Evolutionary conservation across 1,284 basidiomycete species (phyloP), one percentile per base, ranked within the genome.

Genomic region (Trichosporon sp.): DNA sequence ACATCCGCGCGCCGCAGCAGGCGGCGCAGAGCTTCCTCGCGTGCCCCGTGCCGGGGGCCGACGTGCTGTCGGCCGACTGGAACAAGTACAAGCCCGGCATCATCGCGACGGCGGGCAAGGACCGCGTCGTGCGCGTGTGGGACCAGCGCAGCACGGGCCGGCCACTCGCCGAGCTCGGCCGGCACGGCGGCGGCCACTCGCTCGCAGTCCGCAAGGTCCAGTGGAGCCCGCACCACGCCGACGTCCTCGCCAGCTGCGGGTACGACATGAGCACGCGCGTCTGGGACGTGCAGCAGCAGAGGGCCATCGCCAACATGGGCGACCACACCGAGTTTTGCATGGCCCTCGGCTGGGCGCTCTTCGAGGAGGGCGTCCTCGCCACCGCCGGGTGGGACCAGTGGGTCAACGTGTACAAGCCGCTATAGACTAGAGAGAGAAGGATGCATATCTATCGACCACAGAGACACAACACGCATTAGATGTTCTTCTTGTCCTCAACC

Each of bases 251-350:
- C 5, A 73, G 72, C 21, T 72, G 73, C 31, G 76, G 75, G 73
- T 99, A 98, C 83, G 96, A 99, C 80, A 99, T 98, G 96, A 64
- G 62, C 18, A 62, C 65, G 27, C 53, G 42, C 84, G 63, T 88
- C 86, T 67, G 86, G 87, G 56, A 60, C 71, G 83, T 27, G 70
- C 77, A 0, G 72, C 78, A 60, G 75, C 80, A 5, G 68, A 92
- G 29, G 76, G 90, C 64, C 84, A 70, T 88, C 93, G 35, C 91
- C 3, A 38, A 62, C 35, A 66, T 58, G 96, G 77, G 90, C 93
- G 78, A 85, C 7, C 96, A 99, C 80, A 94, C 92, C 2, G 96
- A 98, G 83, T 99, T 99, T 81, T 93, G 96, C 21, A 92, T 93
- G 62, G 94, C 93, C 0, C 90, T 93, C 73, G 87, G 87, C 23